Conservation (phyloP, 257 asterid species). For the Solanum raphanifolium region DNA sequence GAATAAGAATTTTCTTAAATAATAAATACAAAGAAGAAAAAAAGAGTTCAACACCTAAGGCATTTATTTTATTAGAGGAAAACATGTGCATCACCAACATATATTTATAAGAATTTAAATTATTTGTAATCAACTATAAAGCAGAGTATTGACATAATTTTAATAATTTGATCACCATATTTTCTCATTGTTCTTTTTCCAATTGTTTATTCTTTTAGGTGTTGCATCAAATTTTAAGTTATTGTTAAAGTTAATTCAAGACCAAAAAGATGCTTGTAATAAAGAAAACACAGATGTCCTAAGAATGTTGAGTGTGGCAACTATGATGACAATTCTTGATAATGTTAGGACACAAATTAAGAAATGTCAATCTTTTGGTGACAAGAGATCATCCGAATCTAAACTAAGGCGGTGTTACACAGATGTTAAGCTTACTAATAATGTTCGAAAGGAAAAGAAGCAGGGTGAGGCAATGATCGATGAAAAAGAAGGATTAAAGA, state of each 20-base stretch:
- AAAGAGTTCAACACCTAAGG: neutral
- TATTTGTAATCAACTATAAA: neutral
- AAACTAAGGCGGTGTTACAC: slow-evolving; percentile 34
- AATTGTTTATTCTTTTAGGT: slow-evolving; percentile 23
- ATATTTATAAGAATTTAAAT: neutral
- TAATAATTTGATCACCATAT: neutral
- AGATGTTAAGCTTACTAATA: slow-evolving; percentile 9
- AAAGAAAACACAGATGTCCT: slow-evolving; percentile 47
- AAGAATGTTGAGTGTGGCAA: slow-evolving; percentile 78
- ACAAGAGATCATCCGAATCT: slow-evolving; percentile 3
- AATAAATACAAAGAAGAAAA: neutral
- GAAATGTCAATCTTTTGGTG: slow-evolving; percentile 55
- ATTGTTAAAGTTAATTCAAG: slow-evolving; percentile 57
- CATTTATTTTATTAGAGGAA: neutral
- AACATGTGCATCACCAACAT: neutral
- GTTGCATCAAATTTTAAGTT: slow-evolving; percentile 59
- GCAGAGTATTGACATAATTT: neutral
- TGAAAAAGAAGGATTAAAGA: slow-evolving; percentile 44
- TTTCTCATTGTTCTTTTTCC: neutral
- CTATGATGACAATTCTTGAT: slow-evolving; percentile 75
- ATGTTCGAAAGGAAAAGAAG: slow-evolving; percentile 19
- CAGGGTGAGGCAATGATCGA: slow-evolving; percentile 6
- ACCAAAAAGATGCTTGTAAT: slow-evolving; percentile 56
- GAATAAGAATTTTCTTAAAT: neutral
- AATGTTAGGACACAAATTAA: slow-evolving; percentile 46